These are phyloP conservation scores for Taphrina flavorubra DNA, from an alignment of 1,139 yeast species.

Conservation along the genomic window DNA sequence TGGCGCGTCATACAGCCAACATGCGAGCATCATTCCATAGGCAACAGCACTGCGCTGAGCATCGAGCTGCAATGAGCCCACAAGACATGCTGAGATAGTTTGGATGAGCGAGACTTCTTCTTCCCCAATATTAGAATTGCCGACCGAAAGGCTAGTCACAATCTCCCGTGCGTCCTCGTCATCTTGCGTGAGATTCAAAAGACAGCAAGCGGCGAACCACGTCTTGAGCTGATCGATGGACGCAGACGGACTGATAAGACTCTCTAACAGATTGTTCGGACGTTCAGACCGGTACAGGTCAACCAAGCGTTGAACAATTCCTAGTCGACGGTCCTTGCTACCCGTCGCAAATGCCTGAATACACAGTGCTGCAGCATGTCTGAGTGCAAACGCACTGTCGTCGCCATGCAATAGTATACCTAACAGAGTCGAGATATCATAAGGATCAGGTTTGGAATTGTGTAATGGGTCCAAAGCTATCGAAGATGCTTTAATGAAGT, in stretches of 20 bases:
- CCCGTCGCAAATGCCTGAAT: constrained; percentile 60
- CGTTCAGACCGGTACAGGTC: constrained; percentile 53
- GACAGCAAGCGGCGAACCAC: constrained; percentile 80
- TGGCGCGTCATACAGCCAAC: constrained; percentile 80
- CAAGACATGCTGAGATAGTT: constrained; percentile 75
- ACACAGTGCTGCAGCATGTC: constrained; percentile 40
- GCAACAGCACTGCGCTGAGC: constrained; percentile 52
- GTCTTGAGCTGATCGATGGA: constrained; percentile 81
- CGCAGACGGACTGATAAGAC: constrained; percentile 56
- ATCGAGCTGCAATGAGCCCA: constrained; percentile 59
- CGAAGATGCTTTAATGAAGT: constrained; percentile 28
- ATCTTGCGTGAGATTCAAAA: constrained; percentile 69
- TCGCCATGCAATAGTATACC: constrained; percentile 27
- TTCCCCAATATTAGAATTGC: constrained; percentile 68
- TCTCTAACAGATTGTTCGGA: constrained; percentile 39
- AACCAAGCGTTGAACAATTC: constrained; percentile 71
- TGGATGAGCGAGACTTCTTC: constrained; percentile 77
- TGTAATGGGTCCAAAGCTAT: constrained; percentile 19
- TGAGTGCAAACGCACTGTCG: constrained; percentile 34
- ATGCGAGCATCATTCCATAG: constrained; percentile 73
- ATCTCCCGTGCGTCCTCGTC: constrained; percentile 58
- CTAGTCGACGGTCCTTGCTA: constrained; percentile 63
- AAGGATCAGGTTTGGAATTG: neutral
- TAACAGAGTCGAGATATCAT: constrained; percentile 28
- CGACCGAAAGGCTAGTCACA: constrained; percentile 65